Conservation (phyloP, 106 monocot genomes). For the Dendrobium catenatum region DNA sequence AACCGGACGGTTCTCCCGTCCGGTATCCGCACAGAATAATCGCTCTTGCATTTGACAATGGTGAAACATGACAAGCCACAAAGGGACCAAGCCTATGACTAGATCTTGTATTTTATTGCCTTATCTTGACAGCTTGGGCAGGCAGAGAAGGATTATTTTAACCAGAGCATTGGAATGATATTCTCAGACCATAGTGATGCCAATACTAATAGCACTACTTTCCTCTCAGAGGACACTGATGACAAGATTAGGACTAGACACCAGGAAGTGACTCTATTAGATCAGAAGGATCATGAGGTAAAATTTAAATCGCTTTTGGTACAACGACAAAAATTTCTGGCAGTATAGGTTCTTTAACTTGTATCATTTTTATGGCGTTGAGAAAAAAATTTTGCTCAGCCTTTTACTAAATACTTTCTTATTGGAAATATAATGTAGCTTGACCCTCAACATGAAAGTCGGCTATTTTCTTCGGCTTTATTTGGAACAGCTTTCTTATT, state of each 20-base stretch:
- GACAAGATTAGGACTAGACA: conserved; percentile 26
- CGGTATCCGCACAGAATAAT: too few relatives aligned
- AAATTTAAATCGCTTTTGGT: not conserved
- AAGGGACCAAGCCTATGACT: not conserved
- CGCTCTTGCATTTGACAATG: not conserved
- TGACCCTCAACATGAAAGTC: too few relatives aligned
- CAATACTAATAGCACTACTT: conserved; percentile 47
- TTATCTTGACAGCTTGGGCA: conserved; percentile 43
- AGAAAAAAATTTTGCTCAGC: not conserved
- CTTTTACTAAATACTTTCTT: too few relatives aligned
- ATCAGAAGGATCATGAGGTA: conserved; percentile 40
- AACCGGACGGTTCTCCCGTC: too few relatives aligned
- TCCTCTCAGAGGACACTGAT: conserved; percentile 56
- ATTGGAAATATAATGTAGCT: too few relatives aligned
- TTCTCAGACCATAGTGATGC: conserved; percentile 64
- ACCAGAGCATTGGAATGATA: conserved; percentile 31
- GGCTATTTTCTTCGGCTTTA: not conserved
- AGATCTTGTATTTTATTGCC: conserved; percentile 4
- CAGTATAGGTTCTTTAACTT: not conserved
- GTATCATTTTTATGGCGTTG: not conserved
- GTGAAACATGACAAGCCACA: not conserved
- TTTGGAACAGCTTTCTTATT: too few relatives aligned
- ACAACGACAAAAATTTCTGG: too few relatives aligned
- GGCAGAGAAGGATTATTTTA: conserved; percentile 34
- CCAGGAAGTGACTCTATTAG: conserved; percentile 16